Evolutionary conservation across 441 rosid species (phyloP), one percentile per base, ranked within the genome.

Genomic region (Syzygium syzygioides): DNA sequence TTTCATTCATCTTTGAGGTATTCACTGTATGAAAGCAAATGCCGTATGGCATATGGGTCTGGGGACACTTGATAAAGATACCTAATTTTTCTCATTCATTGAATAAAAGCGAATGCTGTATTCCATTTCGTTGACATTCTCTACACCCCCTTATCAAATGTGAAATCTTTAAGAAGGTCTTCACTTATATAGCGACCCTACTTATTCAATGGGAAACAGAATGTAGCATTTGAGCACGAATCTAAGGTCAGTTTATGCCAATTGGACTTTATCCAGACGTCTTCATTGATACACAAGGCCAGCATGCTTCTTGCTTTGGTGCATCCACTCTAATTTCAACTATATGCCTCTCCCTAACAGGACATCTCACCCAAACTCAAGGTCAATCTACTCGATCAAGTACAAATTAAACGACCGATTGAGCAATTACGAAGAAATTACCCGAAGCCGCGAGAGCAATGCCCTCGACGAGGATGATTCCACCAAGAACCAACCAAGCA

Each of bases 401-500:
- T 52, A 23, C 37, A 71, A 71, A 60, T 55, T 41, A 5, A 32
- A 34, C 19, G 41, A 87, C 55, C 84, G n/a, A 52, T 56, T 4
- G 56, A 19, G 54, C 71, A 88, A 59, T 60, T 18, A 32, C 57
- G 15, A n/a, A 23, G 19, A 86, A 62, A 14, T 56, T 91, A 97
- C 99, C 99, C 89, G 98, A 96, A 86, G 97, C 94, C 14, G 99
- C 94, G 17, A 98, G 96, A 86, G 88, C 60, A 91, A 98, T 90
- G 13, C 99, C 99, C 91, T 98, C 83, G 88, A 95, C 85, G 64
- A 96, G 94, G 91, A 96, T 98, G 88, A 96, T 53, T 30, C 92
- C 93, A 20, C 99, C 99, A 59, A 96, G 95, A 48, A 95, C 99
- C 89, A 95, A 91, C 99, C 99, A 96, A 34, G 97, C 90, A 54